Conservation (phyloP, 768 basidiomycete species). For the Boletus speciosus region DNA sequence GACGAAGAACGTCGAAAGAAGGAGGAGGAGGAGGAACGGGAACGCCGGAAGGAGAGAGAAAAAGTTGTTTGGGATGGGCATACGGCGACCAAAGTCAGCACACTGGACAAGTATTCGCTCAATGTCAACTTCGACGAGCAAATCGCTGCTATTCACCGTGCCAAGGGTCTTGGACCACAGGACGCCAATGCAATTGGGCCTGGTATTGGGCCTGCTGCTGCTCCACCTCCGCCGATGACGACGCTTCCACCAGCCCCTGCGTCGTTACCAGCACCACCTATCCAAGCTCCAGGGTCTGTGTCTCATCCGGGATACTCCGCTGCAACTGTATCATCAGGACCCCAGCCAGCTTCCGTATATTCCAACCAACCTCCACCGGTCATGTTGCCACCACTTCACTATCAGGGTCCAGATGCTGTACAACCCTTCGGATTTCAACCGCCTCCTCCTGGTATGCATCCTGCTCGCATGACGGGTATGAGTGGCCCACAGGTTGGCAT, state of each 20-base stretch:
- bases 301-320: slow-evolving; percentile 62
- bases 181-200: slow-evolving; percentile 80
- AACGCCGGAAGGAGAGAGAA: slow-evolving; percentile 82
- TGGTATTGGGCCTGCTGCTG: slow-evolving; percentile 80
- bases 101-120: slow-evolving; percentile 89
- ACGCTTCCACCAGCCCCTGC: slow-evolving; percentile 65
- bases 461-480: slow-evolving; percentile 60
- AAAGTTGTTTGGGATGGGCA: slow-evolving; percentile 99
- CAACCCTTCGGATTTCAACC: slow-evolving; percentile 82
- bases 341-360: slow-evolving; percentile 81
- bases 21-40: slow-evolving; percentile 83
- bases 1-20: slow-evolving; percentile 87
- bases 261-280: slow-evolving; percentile 69
- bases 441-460: slow-evolving; percentile 65
- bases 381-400: slow-evolving; percentile 83
- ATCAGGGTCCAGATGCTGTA: slow-evolving; percentile 71
- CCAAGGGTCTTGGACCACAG: slow-evolving; percentile 85
- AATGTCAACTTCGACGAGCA: slow-evolving; percentile 97
- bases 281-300: slow-evolving; percentile 39
- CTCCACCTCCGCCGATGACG: slow-evolving; percentile 58
- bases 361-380: slow-evolving; percentile 58
- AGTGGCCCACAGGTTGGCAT: slow-evolving; percentile 63
- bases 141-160: slow-evolving; percentile 92
- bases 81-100: slow-evolving; percentile 88
- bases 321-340: slow-evolving; percentile 86